Base-by-base conservation (phyloP, 2,329 filamentous ascomycete species). In the Xylariaceae sp. region DNA sequence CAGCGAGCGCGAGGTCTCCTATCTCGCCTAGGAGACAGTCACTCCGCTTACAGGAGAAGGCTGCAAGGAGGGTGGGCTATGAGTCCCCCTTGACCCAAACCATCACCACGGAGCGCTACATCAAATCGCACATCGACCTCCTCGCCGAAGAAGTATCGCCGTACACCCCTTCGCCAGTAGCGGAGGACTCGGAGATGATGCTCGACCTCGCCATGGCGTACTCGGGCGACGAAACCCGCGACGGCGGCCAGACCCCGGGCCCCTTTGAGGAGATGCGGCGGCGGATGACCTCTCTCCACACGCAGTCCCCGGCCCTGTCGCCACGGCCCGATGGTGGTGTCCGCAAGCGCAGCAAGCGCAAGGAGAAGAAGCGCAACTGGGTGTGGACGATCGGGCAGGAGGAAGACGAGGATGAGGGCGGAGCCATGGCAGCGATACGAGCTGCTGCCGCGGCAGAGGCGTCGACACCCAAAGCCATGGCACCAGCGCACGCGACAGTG, bases 351-450 rank as follows among this genome's bases (percentile, higher is more conserved):
- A 77, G 72, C 9, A 78, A 71, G 57, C 62, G 64, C 24, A 68
- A 67, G 55, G 79, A 83, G 50, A 82, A 79, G 69, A 81, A 76
- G 61, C 67, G 79, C 11, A 73, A 73, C 33, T 83, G 79, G 80
- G 75, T 80, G 28, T 83, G 80, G 80, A 83, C 80, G 2, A 81
- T 84, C 34, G 76, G 73, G 3, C 70, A 72, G 44, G 74, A 76
- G 1, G 63, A 61, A 1, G 64, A 62, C 4, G 64, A 70, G 7
- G 64, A 68, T 12, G 69, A 36, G 64, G 67, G 41, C 28, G 69
- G 66, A 1, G 68, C 69, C 2, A 60, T 72, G 16, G 62, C 65
- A 12, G 68, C 69, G 6, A 47, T 69, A 4, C 59, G 65, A 15
- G 63, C 51, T 33, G 48, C 60, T 9, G 59, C 57, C 13, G 61